Conservation (phyloP, 495 filamentous ascomycete species). For the Trichocladium uniseriatum region DNA sequence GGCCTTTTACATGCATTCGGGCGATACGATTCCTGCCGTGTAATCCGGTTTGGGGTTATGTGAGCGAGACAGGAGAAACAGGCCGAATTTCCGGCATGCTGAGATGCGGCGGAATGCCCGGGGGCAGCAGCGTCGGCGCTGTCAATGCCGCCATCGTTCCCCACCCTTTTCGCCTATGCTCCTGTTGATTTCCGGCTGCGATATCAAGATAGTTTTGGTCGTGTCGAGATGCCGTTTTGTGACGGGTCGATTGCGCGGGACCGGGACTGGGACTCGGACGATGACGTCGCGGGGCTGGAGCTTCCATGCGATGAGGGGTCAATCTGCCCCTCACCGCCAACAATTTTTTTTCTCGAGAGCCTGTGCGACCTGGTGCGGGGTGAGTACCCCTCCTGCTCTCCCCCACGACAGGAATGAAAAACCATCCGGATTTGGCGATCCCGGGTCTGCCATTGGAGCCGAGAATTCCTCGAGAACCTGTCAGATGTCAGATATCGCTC, state of each 20-base stretch:
- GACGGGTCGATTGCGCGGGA: too few species aligned
- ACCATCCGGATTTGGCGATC: background rate
- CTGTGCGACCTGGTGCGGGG: background rate
- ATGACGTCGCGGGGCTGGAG: background rate
- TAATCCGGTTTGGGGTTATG: slow-evolving; percentile 9
- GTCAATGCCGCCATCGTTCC: background rate
- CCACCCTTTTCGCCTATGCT: background rate
- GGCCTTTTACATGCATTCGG: slow-evolving; percentile 12
- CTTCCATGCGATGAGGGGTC: background rate
- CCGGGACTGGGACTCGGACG: too few species aligned
- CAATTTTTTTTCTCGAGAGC: background rate
- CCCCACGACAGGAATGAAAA: background rate
- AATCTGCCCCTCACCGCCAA: background rate
- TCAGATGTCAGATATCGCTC: too few species aligned
- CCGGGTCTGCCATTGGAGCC: too few species aligned
- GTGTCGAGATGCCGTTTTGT: background rate
- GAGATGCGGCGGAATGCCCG: too few species aligned
- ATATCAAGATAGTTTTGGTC: background rate
- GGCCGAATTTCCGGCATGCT: too few species aligned
- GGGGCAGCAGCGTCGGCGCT: background rate
- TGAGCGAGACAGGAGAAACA: background rate
- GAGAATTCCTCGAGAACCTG: too few species aligned
- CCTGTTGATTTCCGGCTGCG: background rate
- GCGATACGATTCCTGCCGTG: slow-evolving; percentile 11
- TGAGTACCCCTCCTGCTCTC: background rate